Evolutionary conservation across 2,329 filamentous ascomycete species (phyloP).

Genomic region (Alternaria conjuncta): DNA sequence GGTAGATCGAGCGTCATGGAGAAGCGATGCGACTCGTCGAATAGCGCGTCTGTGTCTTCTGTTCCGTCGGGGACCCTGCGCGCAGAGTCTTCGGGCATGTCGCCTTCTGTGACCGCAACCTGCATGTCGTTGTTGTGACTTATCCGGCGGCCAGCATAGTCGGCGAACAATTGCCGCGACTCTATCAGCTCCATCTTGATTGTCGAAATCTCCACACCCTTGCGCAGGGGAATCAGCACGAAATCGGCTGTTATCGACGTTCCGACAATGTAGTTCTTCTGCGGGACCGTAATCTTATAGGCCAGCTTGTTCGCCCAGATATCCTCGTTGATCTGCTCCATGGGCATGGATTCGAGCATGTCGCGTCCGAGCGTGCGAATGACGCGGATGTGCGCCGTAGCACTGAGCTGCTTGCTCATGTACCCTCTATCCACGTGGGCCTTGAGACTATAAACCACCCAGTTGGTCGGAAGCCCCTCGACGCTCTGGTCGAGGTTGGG

Average conservation of each 20-base stretch:
- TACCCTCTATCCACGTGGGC: constrained; percentile 87
- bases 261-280: constrained; percentile 93
- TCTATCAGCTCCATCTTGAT: constrained; percentile 84
- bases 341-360: constrained; percentile 69
- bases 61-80: constrained; percentile 35
- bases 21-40: constrained; percentile 67
- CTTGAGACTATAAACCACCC: constrained; percentile 88
- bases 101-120: constrained; percentile 41
- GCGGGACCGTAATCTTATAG: constrained; percentile 91
- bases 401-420: constrained; percentile 83
- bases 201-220: constrained; percentile 84
- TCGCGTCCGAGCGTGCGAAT: constrained; percentile 61
- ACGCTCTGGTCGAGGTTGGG: constrained; percentile 76
- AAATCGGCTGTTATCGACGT: constrained; percentile 85
- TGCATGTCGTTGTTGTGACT: constrained; percentile 40
- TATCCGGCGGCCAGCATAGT: constrained; percentile 51
- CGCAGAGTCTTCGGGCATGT: constrained; percentile 45
- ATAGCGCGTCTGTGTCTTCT: constrained; percentile 47
- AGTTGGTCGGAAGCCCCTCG: constrained; percentile 85
- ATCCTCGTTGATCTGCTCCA: constrained; percentile 78
- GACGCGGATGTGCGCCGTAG: constrained; percentile 68
- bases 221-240: constrained; percentile 84
- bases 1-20: constrained; percentile 71
- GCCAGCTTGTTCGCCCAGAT: constrained; percentile 98
- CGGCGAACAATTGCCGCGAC: constrained; percentile 49